Base-by-base conservation (phyloP, 2,329 filamentous ascomycete species). In the Apiospora pterosperma region DNA sequence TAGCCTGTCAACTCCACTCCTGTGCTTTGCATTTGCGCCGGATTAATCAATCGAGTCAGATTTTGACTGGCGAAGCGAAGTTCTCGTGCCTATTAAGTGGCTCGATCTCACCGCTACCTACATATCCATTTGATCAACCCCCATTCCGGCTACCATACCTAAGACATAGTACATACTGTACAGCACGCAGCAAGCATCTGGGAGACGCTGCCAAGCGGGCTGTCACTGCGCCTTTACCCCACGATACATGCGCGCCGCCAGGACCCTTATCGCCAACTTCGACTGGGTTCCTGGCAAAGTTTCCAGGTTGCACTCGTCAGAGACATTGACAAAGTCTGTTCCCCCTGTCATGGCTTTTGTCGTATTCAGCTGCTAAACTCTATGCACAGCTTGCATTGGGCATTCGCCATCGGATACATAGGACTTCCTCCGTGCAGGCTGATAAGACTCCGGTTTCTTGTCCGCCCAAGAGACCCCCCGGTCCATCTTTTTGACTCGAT, bases 351-450 rank as follows among this genome's bases (percentile, higher is more conserved):
- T n/a, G 23, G 28, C 7, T n/a, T 34, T 55, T 55, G 48, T 16
- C 34, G 48, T 55, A n/a, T 55, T 55, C 48, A 55, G 48, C 48
- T 55, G 48, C 48, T 55, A 55, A 55, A 55, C 48, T 34, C 11
- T 55, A 55, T 19, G 48, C 28, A 19, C 48, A 55, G 48, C 28
- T 55, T 55, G 12, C 48, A n/a, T 34, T 34, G 48, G 28, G 31
- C 28, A 31, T 28, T 55, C n/a, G 48, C 48, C 31, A 34, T 21
- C 8, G 16, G 11, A 55, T 28, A 34, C 48, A 28, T 14, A 28
- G 23, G 23, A 52, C 14, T 52, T 28, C 31, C 44, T 31, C 23
- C 4, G 44, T 28, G 44, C 25, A 31, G 44, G 19, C 44, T 19
- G 19, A 19, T 34, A 34, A n/a, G 19, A n/a, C 48, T n/a, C 48